These are phyloP conservation scores for Rhynchosporium secalis DNA, from an alignment of 2,329 filamentous ascomycete species.

Conservation along the genomic window DNA sequence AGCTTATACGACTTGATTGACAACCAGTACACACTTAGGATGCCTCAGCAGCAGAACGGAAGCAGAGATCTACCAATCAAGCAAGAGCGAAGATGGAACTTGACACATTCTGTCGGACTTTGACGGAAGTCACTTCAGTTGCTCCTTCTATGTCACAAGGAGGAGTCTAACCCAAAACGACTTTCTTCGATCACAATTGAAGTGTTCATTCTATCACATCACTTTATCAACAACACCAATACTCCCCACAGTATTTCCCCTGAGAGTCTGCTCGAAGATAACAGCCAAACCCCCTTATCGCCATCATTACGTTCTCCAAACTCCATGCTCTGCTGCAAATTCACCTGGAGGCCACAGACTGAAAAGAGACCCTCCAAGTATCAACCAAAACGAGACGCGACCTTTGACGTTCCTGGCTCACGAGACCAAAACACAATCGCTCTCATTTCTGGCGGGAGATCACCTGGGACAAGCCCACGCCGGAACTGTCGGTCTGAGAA, in stretches of 20 bases:
- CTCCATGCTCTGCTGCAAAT: background rate
- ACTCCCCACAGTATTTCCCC: too few species aligned
- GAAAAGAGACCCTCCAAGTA: background rate
- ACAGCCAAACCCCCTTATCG: background rate
- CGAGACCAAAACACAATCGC: background rate
- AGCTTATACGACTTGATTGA: background rate
- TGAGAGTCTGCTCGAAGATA: too few species aligned
- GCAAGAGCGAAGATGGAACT: background rate
- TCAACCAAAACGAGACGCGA: background rate
- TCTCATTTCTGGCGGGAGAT: background rate
- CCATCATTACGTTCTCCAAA: background rate
- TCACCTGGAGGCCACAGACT: background rate
- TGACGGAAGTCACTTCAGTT: background rate
- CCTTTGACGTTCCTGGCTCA: background rate
- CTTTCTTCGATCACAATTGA: background rate
- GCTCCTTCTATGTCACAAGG: background rate
- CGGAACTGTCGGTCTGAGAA: background rate
- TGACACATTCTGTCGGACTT: background rate
- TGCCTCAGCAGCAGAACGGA: too few species aligned
- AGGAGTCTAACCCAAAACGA: background rate
- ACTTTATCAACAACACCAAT: background rate
- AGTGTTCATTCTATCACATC: background rate
- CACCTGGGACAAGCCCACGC: background rate
- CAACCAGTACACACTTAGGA: too few species aligned
- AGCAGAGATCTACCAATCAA: background rate